Base-by-base conservation (phyloP, 345 rosid species). In the Gossypium ekmanianum region DNA sequence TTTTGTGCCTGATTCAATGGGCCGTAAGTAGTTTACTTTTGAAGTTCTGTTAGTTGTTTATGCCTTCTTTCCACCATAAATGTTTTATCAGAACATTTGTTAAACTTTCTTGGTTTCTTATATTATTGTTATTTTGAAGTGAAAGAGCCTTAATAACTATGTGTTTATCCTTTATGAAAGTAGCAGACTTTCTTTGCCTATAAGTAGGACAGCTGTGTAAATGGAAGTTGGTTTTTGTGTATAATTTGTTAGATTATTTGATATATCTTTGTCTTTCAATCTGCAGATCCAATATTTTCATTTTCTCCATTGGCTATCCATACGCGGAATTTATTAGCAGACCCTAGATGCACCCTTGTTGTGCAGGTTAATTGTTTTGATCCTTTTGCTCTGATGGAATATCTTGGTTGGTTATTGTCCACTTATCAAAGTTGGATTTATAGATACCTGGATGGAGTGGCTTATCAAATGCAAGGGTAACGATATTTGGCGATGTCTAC, bases 361-460 rank as follows among this genome's bases (percentile, higher is more conserved):
- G 97, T 95, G 79, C 99, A 95, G 94, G 99, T 95, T 81, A 74
- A 76, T 78, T 71, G 59, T 65, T 69, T 7, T 44, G 52, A 63
- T 59, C 20, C 26, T 50, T 68, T 63, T 18, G 27, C 70, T 50
- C n/a, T 52, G 14, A 65, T 69, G 3, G 41, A 34, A 29, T 70
- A 20, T 29, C 52, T 74, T 68, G 11, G 59, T 71, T 74, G 47
- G 76, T 61, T 47, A 58, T 11, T 50, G 17, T 67, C 54, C 63
- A 13, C 75, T 29, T 77, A 76, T 26, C 83, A 80, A 83, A 3
- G 73, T 79, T 65, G 63, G 67, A 34, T 68, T 80, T 73, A 4
- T 61, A 95, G 99, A 89, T 95, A 80, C 99, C 98, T 26, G 97
- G 98, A 75, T 93, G 98, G 99, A 95, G 92, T 80, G 85, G 97